Evolutionary conservation across 2,329 filamentous ascomycete genomes (phyloP), one percentile per base, ranked within the genome.

Genomic region (Moelleriella libera): DNA sequence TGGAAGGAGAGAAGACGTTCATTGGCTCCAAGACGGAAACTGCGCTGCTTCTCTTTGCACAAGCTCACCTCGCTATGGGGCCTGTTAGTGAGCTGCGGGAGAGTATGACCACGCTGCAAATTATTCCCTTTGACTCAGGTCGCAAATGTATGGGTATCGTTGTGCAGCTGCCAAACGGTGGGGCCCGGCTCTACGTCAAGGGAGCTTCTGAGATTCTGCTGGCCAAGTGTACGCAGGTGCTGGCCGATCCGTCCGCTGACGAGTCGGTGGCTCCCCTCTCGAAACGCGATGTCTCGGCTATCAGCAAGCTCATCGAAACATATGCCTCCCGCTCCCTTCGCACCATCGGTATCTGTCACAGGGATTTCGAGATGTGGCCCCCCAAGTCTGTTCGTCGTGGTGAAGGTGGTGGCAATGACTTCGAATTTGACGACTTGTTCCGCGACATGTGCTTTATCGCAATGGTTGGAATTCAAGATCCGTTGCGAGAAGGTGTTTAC

Each of bases 311-410:
- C 44, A 94, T 94, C 55, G 78, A 82, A 52, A 76, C 73, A 44
- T 95, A 94, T 60, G 88, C 88, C 8, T 79, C 76, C 30, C 76
- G 83, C 14, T 94, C 88, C 6, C 72, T 95, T 32, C 79, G 88
- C 52, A 94, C 88, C 1, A 94, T 95, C 55, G 86, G 82, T 42
- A 75, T 94, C 52, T 72, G 88, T 47, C 94, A 88, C 65, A 83
- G 81, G 48, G 88, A 95, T 56, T 94, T 92, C 54, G 77, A 85
- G 29, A 75, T 77, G 47, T 95, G 88, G 88, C 88, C 89, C 32
- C 88, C 88, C 5, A 75, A 70, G 50, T 73, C 75, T 44, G 76
- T 74, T 12, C 76, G 68, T 45, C 70, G 68, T 5, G 61, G 63
- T n/a, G 74, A 75, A 41, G 70, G 68, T 29, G 72, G 82, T 60